A percentile compares a stretch with the other conserved stretches of the same genome.
Evolutionary conservation across 2,329 filamentous ascomycete species (phyloP).

Genomic region (Xylaria digitata): DNA sequence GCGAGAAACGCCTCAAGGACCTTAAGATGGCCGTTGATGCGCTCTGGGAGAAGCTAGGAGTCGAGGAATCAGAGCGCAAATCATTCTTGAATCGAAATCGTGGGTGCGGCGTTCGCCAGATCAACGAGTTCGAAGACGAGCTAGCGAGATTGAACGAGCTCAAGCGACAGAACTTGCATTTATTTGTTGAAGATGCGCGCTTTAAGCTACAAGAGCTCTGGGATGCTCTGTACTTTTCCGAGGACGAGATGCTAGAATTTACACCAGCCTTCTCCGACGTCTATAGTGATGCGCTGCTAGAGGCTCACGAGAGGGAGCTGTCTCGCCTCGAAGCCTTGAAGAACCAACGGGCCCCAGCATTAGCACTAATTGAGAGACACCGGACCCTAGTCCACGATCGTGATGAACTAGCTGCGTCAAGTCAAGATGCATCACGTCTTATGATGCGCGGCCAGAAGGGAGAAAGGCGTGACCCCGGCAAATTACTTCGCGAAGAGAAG

Average conservation of each 20-base stretch:
- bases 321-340: conserved; percentile 80
- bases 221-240: conserved; percentile 93
- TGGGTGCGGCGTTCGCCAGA: conserved; percentile 88
- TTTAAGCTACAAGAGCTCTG: conserved; percentile 93
- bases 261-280: conserved; percentile 97
- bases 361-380: conserved; percentile 86
- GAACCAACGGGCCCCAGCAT: conserved; percentile 86
- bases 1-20: conserved; percentile 81
- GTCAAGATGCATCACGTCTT: conserved; percentile 92
- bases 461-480: conserved; percentile 92
- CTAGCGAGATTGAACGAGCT: conserved; percentile 86
- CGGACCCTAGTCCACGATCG: conserved; percentile 84
- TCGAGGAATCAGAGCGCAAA: conserved; percentile 86
- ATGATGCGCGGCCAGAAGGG: conserved; percentile 93
- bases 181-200: conserved; percentile 95
- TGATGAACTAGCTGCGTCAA: conserved; percentile 87
- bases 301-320: conserved; percentile 95
- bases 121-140: conserved; percentile 97
- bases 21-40: conserved; percentile 81
- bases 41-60: conserved; percentile 87
- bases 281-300: conserved; percentile 93
- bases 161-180: conserved; percentile 92
- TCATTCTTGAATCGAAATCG: conserved; percentile 87
- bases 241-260: conserved; percentile 99
- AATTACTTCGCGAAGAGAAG: conserved; percentile 95